These are phyloP conservation scores for Apiotrichum brassicae DNA, from an alignment of 1,284 basidiomycete species.

Conservation along the genomic window DNA sequence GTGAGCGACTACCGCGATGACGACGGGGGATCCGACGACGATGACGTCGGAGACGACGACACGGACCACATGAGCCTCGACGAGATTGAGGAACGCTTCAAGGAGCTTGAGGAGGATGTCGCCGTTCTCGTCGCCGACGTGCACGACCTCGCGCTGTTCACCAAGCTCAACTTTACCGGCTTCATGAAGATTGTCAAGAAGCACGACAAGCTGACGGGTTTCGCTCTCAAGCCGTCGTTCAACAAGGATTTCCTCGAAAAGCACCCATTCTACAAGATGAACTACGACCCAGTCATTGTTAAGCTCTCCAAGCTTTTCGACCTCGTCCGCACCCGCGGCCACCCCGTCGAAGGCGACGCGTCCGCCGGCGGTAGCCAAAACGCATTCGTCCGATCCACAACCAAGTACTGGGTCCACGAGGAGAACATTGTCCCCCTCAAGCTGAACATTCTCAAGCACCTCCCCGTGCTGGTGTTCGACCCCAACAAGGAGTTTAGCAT, in stretches of 20 bases:
- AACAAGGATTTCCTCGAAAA: slow-evolving; percentile 89
- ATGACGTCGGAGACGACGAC: slow-evolving; percentile 39
- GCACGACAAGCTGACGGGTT: slow-evolving; percentile 60
- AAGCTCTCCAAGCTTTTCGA: slow-evolving; percentile 95
- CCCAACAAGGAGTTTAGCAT: slow-evolving; percentile 86
- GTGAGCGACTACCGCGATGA: slow-evolving; percentile 51
- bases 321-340: slow-evolving; percentile 88
- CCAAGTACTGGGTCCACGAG: slow-evolving; percentile 98
- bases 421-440: slow-evolving; percentile 96
- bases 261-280: slow-evolving; percentile 76
- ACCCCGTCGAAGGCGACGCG: slow-evolving; percentile 88
- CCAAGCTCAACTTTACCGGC: slow-evolving; percentile 93
- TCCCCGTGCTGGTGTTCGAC: slow-evolving; percentile 94
- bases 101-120: slow-evolving; percentile 71
- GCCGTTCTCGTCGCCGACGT: slow-evolving; percentile 82
- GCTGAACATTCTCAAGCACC: slow-evolving; percentile 83
- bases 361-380: slow-evolving; percentile 91
- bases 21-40: slow-evolving; percentile 56
- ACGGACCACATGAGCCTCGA: slow-evolving; percentile 56
- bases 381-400: slow-evolving; percentile 94
- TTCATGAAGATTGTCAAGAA: slow-evolving; percentile 99
- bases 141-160: slow-evolving; percentile 91
- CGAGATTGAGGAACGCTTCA: slow-evolving; percentile 80
- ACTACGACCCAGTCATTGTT: slow-evolving; percentile 78
- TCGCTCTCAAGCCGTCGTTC: slow-evolving; percentile 54